Percentiles rank a stretch among this genome's conserved stretches.
Conservation (phyloP, 1,284 basidiomycete genomes). For the Sanghuangporus sanghuang region DNA sequence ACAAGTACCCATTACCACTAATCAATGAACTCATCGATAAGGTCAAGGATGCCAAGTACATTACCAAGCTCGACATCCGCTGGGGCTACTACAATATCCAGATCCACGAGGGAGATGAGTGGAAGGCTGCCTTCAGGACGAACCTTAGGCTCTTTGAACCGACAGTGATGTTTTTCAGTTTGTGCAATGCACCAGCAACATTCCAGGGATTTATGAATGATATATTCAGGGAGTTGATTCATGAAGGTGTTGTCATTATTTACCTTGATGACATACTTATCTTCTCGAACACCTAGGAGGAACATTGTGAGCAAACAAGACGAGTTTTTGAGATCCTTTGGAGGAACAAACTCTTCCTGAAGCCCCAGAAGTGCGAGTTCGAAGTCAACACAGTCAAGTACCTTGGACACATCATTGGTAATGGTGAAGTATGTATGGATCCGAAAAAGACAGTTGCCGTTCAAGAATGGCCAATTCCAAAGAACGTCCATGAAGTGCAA, state of each 20-base stretch:
- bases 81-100: conserved; percentile 27
- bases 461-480: too few species aligned
- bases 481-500: too few species aligned
- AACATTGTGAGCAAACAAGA: neutral
- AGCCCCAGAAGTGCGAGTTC: neutral
- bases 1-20: conserved; percentile 32
- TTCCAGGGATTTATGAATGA: neutral
- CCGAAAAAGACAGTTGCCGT: too few species aligned
- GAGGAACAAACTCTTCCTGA: neutral
- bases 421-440: neutral
- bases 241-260: neutral
- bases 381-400: neutral
- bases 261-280: neutral
- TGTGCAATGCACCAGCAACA: neutral
- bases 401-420: neutral
- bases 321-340: neutral
- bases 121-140: neutral
- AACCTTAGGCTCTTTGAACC: neutral
- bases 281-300: neutral
- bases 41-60: conserved; percentile 26
- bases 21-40: conserved; percentile 30
- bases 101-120: neutral
- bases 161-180: neutral
- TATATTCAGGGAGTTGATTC: neutral
- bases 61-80: conserved; percentile 33